These are phyloP conservation scores for Alternaria postmessia DNA, from an alignment of 2,329 filamentous ascomycete genomes.

Conservation along the genomic window DNA sequence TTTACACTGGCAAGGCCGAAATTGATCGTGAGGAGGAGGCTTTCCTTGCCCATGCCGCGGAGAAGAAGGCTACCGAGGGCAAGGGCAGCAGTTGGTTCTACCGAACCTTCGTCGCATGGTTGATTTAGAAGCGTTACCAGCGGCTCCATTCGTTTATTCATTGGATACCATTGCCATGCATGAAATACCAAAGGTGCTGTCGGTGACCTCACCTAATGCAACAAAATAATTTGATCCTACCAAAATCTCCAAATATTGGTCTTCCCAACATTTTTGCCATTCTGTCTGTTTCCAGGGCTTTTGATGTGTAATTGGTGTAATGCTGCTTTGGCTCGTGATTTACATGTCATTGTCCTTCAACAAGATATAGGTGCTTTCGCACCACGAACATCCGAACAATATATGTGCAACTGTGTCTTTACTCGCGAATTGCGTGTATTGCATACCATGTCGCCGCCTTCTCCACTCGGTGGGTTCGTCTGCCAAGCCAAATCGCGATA, in stretches of 20 bases:
- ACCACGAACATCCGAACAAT: not conserved
- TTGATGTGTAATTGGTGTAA: not conserved
- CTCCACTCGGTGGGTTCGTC: too few relatives aligned
- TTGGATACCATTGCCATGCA: not conserved
- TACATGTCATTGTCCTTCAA: not conserved
- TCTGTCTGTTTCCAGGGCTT: not conserved
- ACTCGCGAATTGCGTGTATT: not conserved
- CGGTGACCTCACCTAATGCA: not conserved
- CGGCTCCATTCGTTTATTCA: not conserved
- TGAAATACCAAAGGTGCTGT: constrained; percentile 1
- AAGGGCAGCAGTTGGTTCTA: constrained; percentile 63
- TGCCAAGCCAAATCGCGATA: constrained; percentile 1
- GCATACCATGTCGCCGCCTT: too few relatives aligned
- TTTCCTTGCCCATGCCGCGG: constrained; percentile 67
- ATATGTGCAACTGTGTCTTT: not conserved
- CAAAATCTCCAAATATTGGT: not conserved
- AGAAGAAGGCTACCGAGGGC: constrained; percentile 46
- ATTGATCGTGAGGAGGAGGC: constrained; percentile 77
- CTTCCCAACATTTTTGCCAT: not conserved
- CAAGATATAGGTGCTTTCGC: not conserved
- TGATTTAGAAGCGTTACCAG: constrained; percentile 58
- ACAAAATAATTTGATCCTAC: not conserved
- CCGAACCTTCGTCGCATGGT: constrained; percentile 65
- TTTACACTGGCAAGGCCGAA: constrained; percentile 75
- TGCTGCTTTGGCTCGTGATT: not conserved